A percentile compares a stretch with the other conserved stretches of the same genome.
phyloP scores from a whole-genome alignment of 139 green algal genomes.

The Mychonastes homosphaera region DNA sequence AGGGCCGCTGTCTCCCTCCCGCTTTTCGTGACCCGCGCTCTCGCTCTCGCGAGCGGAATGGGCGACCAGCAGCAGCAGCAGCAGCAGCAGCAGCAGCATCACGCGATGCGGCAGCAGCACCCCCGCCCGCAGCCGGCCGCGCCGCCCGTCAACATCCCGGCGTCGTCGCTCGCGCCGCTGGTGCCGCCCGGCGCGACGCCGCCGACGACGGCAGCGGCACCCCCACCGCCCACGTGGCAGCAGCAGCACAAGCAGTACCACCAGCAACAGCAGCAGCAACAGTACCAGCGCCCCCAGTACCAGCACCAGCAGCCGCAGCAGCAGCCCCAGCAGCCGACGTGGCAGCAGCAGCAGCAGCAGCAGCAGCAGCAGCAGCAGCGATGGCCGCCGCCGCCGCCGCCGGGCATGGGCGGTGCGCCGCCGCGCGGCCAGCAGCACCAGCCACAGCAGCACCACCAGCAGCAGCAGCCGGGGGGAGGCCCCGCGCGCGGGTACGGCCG shows the following conservation, averaged over 20 bases:
- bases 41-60: too few species aligned
- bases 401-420: background rate
- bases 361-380: conserved; percentile 7
- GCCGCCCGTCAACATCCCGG: too few species aligned
- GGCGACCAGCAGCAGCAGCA: background rate
- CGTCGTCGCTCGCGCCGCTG: too few species aligned
- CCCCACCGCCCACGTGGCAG: background rate
- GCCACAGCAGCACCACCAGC: background rate
- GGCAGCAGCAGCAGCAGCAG: background rate
- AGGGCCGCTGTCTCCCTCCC: too few species aligned
- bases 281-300: background rate
- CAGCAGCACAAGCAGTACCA: background rate
- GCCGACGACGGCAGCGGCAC: too few species aligned
- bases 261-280: background rate
- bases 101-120: background rate
- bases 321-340: background rate
- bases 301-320: background rate
- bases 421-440: background rate
- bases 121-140: too few species aligned
- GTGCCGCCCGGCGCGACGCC: too few species aligned
- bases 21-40: too few species aligned
- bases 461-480: conserved; percentile 7
- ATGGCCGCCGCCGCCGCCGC: background rate
- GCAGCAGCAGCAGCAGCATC: background rate
- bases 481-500: too few species aligned